phyloP scores from a whole-genome alignment of 345 rosid species.

The Bruguiera parviflora region DNA sequence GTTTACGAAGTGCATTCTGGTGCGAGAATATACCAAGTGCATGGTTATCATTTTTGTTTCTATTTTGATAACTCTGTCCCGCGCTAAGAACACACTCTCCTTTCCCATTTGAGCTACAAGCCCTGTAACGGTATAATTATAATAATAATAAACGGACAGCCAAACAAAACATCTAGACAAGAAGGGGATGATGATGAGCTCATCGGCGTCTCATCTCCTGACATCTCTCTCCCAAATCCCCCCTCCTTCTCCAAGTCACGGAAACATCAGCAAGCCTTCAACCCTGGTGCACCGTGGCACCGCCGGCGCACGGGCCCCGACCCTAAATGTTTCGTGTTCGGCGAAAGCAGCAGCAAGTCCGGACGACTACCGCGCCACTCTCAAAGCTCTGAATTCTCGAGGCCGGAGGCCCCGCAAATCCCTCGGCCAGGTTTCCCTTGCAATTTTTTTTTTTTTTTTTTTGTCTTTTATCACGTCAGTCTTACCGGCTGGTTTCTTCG shows the following conservation, averaged over 20 bases:
- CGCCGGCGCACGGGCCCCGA: slow-evolving; percentile 7
- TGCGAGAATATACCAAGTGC: background rate
- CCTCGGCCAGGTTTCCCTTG: slow-evolving; percentile 68
- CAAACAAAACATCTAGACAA: no score
- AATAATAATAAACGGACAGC: no score
- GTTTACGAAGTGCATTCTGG: background rate
- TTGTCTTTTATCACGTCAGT: background rate
- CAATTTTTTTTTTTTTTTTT: background rate
- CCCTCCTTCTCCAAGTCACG: slow-evolving; percentile 14
- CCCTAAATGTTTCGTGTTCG: slow-evolving; percentile 31
- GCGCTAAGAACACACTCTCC: no score
- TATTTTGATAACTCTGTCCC: no score
- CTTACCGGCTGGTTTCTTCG: background rate
- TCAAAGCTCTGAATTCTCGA: slow-evolving; percentile 78
- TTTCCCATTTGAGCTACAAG: no score
- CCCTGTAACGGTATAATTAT: no score
- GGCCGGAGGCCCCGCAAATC: slow-evolving; percentile 86
- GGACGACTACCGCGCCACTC: slow-evolving; percentile 83
- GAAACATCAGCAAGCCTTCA: slow-evolving; percentile 8
- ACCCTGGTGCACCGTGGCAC: slow-evolving; percentile 11
- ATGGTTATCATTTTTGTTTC: background rate
- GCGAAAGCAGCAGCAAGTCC: slow-evolving; percentile 36
- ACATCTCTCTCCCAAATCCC: slow-evolving; percentile 23
- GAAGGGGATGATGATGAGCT: slow-evolving; percentile 6
- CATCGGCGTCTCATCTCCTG: slow-evolving; percentile 21